Conservation (phyloP, 331 rosid species). For the Stylosanthes scabra region DNA sequence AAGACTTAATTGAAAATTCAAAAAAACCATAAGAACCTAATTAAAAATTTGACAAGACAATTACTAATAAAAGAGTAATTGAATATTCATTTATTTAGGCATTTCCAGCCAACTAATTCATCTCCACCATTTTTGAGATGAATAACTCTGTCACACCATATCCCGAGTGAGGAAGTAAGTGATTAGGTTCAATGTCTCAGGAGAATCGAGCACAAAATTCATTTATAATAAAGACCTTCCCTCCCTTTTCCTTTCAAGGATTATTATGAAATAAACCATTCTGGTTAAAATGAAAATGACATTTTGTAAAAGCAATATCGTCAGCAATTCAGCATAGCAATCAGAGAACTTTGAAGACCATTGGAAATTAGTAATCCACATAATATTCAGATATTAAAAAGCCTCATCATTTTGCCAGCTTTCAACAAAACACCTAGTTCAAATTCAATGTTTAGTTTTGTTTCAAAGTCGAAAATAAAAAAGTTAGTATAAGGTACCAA, state of each 20-base stretch:
- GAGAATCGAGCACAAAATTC: not conserved
- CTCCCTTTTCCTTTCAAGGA: not conserved
- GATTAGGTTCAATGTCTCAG: too few relatives aligned
- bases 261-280: not conserved
- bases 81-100: too few relatives aligned
- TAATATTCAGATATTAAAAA: conserved; percentile 46
- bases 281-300: not conserved
- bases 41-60: too few relatives aligned
- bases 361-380: conserved; percentile 48
- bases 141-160: too few relatives aligned
- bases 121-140: too few relatives aligned
- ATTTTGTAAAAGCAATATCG: not conserved
- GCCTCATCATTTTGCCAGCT: conserved; percentile 60
- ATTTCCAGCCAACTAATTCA: too few relatives aligned
- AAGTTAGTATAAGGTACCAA: not conserved
- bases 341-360: conserved; percentile 88
- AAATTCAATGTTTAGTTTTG: not conserved
- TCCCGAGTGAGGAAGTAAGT: too few relatives aligned
- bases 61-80: too few relatives aligned
- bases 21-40: too few relatives aligned
- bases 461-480: not conserved
- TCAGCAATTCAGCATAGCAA: conserved; percentile 47
- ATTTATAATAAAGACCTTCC: not conserved
- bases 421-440: not conserved
- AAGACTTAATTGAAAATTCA: too few relatives aligned